Base-by-base conservation (phyloP, 768 basidiomycete species). In the Artomyces pyxidatus region DNA sequence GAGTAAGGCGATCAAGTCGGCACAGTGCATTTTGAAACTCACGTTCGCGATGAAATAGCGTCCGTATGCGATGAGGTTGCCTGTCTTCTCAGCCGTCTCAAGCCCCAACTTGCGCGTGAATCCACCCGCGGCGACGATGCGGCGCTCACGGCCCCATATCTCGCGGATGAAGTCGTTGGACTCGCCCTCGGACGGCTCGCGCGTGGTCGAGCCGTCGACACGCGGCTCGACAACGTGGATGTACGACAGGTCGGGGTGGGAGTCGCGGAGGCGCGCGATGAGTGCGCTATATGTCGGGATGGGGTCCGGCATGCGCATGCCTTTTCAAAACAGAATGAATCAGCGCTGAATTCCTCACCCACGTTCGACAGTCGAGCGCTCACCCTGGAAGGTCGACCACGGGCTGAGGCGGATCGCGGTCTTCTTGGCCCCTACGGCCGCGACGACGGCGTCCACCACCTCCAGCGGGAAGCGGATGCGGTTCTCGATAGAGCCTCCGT, bases 331-430 rank as follows among this genome's bases (percentile, higher is more conserved):
- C 2, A 6, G 12, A 2, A n/a, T 6, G 12, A 11, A n/a, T 35
- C 32, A 41, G 39, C 39, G 16, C 39, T 23, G n/a, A 12, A 11
- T 21, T 19, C 39, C 12, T 23, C 3, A 10, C 22, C 17, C 16
- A 12, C 17, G 6, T 14, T n/a, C 32, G n/a, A n/a, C n/a, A n/a
- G n/a, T n/a, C n/a, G n/a, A n/a, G 17, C 32, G 22, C 39, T 12
- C 39, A 41, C 39, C 22, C 19, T 19, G 22, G 39, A 41, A 41
- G 39, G 14, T 14, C 22, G 39, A 41, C 60, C 57, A 68, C 23
- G 63, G 69, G 47, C 61, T 62, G 17, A 71, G 38, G 3, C 70
- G 65, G 46, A 72, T 60, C 9, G 63, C 70, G 26, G 63, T 59
- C 22, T 62, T 58, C 28, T 68, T 64, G 25, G 59, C 55, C 3